A percentile compares a stretch with the other conserved stretches of the same genome.
These are phyloP conservation scores for Solanum chiquidenum DNA, from an alignment of 257 asterid genomes.

Conservation along the genomic window DNA sequence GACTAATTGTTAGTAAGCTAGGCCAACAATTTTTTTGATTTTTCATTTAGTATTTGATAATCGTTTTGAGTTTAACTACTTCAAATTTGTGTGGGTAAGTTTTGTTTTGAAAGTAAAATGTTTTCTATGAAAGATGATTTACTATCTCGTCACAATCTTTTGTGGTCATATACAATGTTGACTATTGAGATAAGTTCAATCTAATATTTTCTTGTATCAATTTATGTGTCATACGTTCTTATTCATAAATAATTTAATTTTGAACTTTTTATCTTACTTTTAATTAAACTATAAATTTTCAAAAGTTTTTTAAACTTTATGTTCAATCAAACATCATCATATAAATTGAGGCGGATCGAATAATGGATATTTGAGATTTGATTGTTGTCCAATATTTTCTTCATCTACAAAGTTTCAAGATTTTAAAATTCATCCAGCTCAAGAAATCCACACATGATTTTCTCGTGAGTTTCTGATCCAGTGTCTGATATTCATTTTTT, in stretches of 20 bases:
- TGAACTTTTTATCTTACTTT: background rate
- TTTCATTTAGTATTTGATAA: background rate
- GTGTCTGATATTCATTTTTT: background rate
- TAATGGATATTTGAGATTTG: background rate
- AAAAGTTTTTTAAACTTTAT: background rate
- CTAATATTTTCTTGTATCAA: background rate
- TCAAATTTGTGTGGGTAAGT: accelerated
- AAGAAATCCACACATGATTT: background rate
- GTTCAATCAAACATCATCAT: background rate
- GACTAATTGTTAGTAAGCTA: background rate
- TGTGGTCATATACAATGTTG: background rate
- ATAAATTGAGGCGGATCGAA: background rate
- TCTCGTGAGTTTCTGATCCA: background rate
- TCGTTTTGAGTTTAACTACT: background rate
- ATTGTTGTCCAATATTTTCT: background rate
- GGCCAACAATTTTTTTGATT: background rate
- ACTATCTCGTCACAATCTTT: background rate
- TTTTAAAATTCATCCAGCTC: background rate
- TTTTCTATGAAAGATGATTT: accelerated
- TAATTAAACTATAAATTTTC: background rate
- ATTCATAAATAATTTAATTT: background rate
- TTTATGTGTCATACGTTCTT: background rate
- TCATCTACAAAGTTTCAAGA: background rate
- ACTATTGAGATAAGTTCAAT: background rate
- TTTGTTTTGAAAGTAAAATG: accelerated